Evolutionary conservation across 768 basidiomycete genomes (phyloP), one percentile per base, ranked within the genome.

Genomic region (Leucosporidium scottii): DNA sequence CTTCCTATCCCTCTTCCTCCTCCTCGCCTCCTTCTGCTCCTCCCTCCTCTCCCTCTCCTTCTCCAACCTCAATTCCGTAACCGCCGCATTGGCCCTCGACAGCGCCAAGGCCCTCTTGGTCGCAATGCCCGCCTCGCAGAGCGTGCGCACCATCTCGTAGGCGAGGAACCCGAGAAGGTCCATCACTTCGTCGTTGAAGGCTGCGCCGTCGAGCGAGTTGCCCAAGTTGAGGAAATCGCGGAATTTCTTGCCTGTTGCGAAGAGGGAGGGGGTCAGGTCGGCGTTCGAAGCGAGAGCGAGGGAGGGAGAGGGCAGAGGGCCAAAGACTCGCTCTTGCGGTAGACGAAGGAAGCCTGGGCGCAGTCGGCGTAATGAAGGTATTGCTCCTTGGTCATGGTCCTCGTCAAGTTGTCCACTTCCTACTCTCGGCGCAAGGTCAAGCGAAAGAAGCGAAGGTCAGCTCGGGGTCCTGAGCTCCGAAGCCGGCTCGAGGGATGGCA

Each of bases 281-380:
- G 25, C 4, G 30, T 28, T 1, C 21, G 53, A 36, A 27, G 18
- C 18, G 50, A 21, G 25, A 61, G 47, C 54, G n/a, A 5, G 31
- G 30, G 51, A 18, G 39, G 1, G 21, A 49, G 47, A 30, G 15
- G n/a, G 23, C 49, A 48, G 18, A 25, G 44, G 15, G 25, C 6
- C 27, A 48, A 21, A 3, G 49, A 78, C 80, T 39, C 55, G 90
- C 93, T 88, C 86, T 97, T 98, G 62, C 93, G 86, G 78, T 93
- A 96, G 1, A 93, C 96, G 78, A 97, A 98, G 21, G 91, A 91
- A 0, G 93, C 93, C 78, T 96, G 93, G 66, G 93, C 85, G 80
- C 93, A 96, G 77, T 94, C 92, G 4, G 93, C 93, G 76, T 96
- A 96, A 76, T 93, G 92, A 67, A 93, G 89, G 77, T 97, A 98